Evolutionary conservation across 805 yeast genomes (phyloP).

Genomic region (Kockiozyma suomiensis): DNA sequence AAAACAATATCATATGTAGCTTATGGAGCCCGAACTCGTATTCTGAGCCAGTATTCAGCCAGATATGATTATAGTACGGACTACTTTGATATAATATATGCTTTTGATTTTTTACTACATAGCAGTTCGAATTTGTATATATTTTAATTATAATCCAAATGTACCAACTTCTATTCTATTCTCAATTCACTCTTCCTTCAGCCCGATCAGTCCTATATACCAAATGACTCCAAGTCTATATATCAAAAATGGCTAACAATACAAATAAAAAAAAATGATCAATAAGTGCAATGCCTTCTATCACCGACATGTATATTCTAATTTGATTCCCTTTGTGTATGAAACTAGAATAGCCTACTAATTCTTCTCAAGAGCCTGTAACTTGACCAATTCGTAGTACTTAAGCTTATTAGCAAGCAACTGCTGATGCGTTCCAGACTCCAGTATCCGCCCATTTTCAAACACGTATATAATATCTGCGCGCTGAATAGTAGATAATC

Average conservation of each 20-base stretch:
- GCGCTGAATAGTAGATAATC: conserved; percentile 61
- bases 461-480: conserved; percentile 58
- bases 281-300: background rate
- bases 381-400: conserved; percentile 46
- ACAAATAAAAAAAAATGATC: conserved; percentile 1
- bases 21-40: no score
- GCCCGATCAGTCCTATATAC: background rate
- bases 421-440: conserved; percentile 52
- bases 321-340: background rate
- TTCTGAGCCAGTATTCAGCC: no score
- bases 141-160: no score
- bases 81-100: no score
- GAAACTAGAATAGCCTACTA: background rate
- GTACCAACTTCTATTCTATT: no score
- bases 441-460: conserved; percentile 57
- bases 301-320: background rate
- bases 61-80: no score
- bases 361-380: conserved; percentile 49
- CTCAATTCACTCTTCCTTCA: background rate
- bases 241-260: background rate
- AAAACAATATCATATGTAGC: no score
- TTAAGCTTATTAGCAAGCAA: conserved; percentile 46
- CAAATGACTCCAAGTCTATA: conserved; percentile 1
- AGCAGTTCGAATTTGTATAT: no score
- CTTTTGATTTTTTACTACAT: no score